phyloP scores from a whole-genome alignment of 805 yeast species.

The Kuraishia borneana region DNA sequence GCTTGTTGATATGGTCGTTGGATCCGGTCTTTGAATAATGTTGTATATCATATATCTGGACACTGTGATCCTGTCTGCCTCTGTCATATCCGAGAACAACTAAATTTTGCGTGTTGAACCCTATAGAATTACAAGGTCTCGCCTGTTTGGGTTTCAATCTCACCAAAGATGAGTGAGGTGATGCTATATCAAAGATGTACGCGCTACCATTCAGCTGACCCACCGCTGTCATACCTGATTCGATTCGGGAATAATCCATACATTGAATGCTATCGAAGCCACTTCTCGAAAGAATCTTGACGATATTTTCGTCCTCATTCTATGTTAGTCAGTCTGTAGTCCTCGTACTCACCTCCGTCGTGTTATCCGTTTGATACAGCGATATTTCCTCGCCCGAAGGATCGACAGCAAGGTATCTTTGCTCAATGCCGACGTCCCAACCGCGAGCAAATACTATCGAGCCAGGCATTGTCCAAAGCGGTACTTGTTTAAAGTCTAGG shows the following conservation, averaged over 20 bases:
- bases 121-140: conserved; percentile 64
- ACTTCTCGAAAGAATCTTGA: conserved; percentile 37
- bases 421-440: conserved; percentile 49
- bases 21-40: conserved; percentile 38
- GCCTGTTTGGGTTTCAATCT: conserved; percentile 50
- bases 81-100: conserved; percentile 75
- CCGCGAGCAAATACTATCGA: conserved; percentile 43
- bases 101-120: conserved; percentile 54
- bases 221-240: conserved; percentile 53
- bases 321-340: conserved; percentile 3
- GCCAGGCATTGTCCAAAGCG: conserved; percentile 41
- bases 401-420: conserved; percentile 54
- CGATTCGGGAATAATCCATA: conserved; percentile 44
- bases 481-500: not conserved
- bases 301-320: conserved; percentile 38
- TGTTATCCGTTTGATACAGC: conserved; percentile 43
- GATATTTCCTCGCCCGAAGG: conserved; percentile 77
- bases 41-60: conserved; percentile 72
- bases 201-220: conserved; percentile 68
- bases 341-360: conserved; percentile 8
- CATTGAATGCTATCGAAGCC: conserved; percentile 66
- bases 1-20: conserved; percentile 40
- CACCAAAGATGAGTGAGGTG: conserved; percentile 22
- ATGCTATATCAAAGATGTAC: conserved; percentile 47
- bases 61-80: conserved; percentile 62